Evolutionary conservation across 2,329 filamentous ascomycete genomes (phyloP).

Genomic region (Stachybotrys echinatus): DNA sequence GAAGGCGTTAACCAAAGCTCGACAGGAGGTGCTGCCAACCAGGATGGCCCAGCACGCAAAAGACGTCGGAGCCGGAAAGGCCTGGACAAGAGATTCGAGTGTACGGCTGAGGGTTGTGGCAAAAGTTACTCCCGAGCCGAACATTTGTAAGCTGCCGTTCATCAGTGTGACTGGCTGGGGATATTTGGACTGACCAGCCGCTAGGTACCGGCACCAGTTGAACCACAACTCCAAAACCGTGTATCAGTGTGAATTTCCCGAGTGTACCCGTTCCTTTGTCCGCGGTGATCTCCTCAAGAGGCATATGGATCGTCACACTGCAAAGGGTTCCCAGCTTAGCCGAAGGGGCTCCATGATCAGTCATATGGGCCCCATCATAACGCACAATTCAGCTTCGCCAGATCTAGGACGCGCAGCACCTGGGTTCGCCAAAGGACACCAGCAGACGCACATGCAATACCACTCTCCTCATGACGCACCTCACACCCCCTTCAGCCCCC

Average conservation of each 20-base stretch:
- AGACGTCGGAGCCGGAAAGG: constrained; percentile 70
- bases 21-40: constrained; percentile 45
- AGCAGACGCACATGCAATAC: constrained; percentile 36
- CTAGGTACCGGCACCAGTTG: constrained; percentile 79
- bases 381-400: constrained; percentile 38
- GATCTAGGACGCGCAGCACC: constrained; percentile 37
- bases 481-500: constrained; percentile 40
- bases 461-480: constrained; percentile 39
- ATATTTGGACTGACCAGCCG: background rate
- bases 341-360: constrained; percentile 56
- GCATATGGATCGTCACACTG: constrained; percentile 75
- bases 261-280: constrained; percentile 87
- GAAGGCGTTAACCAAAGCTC: constrained; percentile 21
- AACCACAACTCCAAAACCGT: constrained; percentile 97
- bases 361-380: constrained; percentile 32
- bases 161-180: constrained; percentile 6
- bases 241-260: constrained; percentile 87
- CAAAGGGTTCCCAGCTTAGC: constrained; percentile 70
- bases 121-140: constrained; percentile 97
- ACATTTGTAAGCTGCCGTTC: constrained; percentile 64
- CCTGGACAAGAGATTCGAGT: constrained; percentile 77
- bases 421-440: constrained; percentile 32
- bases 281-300: constrained; percentile 87
- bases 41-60: constrained; percentile 51
- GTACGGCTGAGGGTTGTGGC: constrained; percentile 79